These are phyloP conservation scores for Coprinopsis cinerea DNA, from an alignment of 768 basidiomycete species.

Conservation along the genomic window DNA sequence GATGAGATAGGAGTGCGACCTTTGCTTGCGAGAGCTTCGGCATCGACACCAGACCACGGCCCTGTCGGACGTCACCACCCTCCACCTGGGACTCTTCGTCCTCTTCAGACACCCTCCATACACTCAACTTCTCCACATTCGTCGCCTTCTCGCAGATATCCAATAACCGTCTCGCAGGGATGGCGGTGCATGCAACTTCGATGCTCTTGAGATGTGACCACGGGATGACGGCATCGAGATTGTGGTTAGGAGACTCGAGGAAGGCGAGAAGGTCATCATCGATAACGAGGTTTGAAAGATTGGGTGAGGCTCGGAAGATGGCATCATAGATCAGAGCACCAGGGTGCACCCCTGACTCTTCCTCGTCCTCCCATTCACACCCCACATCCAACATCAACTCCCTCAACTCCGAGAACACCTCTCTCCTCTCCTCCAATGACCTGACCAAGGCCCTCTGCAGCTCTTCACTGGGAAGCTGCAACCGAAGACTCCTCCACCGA, in stretches of 20 bases:
- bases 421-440: neutral
- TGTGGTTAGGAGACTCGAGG: neutral
- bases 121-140: slow-evolving; percentile 1
- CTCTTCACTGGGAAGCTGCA: neutral
- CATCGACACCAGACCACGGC: neutral
- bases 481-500: neutral
- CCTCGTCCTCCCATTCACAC: neutral
- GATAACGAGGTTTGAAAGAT: neutral
- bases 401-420: neutral
- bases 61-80: neutral
- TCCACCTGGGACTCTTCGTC: neutral
- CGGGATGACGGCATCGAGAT: neutral
- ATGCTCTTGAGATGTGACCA: slow-evolving; percentile 4
- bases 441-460: neutral
- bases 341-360: neutral
- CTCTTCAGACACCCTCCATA: slow-evolving; percentile 1
- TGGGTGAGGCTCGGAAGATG: neutral
- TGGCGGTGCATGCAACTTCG: neutral
- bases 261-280: slow-evolving; percentile 1
- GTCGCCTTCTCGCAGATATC: neutral
- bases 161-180: neutral
- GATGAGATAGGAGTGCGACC: neutral
- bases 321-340: neutral
- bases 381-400: neutral
- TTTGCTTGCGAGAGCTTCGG: neutral